Evolutionary conservation across 805 yeast species (phyloP).

Genomic region (Yarrowia osloensis): DNA sequence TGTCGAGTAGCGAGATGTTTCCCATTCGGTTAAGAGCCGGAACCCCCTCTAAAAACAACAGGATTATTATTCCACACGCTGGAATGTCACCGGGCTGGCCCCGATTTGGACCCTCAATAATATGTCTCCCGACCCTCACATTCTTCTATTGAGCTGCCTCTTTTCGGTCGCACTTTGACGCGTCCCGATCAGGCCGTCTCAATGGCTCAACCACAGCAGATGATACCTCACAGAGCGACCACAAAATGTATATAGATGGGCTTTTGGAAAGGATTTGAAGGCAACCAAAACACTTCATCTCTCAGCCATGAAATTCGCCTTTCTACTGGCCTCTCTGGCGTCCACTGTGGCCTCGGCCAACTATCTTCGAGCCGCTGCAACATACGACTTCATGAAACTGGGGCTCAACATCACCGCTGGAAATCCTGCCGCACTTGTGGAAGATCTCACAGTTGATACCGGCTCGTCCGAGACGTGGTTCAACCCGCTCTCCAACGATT

Average conservation of each 20-base stretch:
- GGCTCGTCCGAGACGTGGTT: conserved; percentile 17
- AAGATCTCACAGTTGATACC: neutral
- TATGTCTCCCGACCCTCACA: neutral
- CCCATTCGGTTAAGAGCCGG: too few species aligned
- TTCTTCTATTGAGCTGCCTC: neutral
- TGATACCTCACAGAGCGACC: neutral
- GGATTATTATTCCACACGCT: neutral
- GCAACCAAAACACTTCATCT: neutral
- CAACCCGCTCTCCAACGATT: neutral
- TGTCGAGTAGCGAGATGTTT: too few species aligned
- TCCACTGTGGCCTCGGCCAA: neutral
- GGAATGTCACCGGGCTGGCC: neutral
- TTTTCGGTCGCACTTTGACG: neutral
- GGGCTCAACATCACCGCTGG: neutral
- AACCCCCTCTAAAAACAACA: too few species aligned
- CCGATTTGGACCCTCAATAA: neutral
- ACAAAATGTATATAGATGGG: neutral
- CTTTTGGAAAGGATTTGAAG: neutral
- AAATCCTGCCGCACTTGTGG: neutral
- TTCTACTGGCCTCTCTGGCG: neutral
- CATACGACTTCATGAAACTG: neutral
- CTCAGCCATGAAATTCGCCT: neutral
- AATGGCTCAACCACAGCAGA: neutral
- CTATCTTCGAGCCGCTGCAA: neutral
- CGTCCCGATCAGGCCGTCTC: neutral